Evolutionary conservation across 2,329 filamentous ascomycete species (phyloP).

Genomic region (Sphaerulina populicola): DNA sequence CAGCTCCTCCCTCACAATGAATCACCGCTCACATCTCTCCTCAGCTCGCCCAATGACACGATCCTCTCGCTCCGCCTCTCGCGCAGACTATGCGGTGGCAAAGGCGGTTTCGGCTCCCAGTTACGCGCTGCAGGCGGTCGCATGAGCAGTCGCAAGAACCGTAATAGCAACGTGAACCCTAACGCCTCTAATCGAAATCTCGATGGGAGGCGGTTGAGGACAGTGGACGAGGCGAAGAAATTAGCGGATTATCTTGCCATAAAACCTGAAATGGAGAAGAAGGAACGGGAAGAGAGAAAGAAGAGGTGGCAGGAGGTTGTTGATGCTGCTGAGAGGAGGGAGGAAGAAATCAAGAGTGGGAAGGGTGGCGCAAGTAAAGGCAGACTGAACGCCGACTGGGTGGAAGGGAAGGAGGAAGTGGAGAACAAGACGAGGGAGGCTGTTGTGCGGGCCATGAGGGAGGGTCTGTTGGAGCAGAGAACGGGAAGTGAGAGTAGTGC

Average conservation of each 20-base stretch:
- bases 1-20: constrained; percentile 52
- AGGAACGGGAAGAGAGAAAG: constrained; percentile 78
- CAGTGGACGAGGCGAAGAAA: constrained; percentile 89
- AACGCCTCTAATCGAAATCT: constrained; percentile 89
- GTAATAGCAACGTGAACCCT: constrained; percentile 58
- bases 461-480: constrained; percentile 45
- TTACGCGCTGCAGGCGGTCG: constrained; percentile 91
- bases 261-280: constrained; percentile 94
- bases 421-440: constrained; percentile 73
- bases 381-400: constrained; percentile 77
- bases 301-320: constrained; percentile 85
- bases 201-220: constrained; percentile 80
- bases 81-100: constrained; percentile 76
- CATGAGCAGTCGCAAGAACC: constrained; percentile 94
- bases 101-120: constrained; percentile 95
- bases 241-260: constrained; percentile 90
- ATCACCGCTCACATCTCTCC: constrained; percentile 52
- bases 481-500: constrained; percentile 36
- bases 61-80: constrained; percentile 78
- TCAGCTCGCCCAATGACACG: constrained; percentile 45
- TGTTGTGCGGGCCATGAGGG: constrained; percentile 61
- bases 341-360: constrained; percentile 73
- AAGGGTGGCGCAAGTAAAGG: constrained; percentile 50
- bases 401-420: constrained; percentile 88
- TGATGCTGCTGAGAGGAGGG: constrained; percentile 69